Evolutionary conservation across 768 basidiomycete genomes (phyloP), one percentile per base, ranked within the genome.

Genomic region (Pleurotus citrinopileatus): DNA sequence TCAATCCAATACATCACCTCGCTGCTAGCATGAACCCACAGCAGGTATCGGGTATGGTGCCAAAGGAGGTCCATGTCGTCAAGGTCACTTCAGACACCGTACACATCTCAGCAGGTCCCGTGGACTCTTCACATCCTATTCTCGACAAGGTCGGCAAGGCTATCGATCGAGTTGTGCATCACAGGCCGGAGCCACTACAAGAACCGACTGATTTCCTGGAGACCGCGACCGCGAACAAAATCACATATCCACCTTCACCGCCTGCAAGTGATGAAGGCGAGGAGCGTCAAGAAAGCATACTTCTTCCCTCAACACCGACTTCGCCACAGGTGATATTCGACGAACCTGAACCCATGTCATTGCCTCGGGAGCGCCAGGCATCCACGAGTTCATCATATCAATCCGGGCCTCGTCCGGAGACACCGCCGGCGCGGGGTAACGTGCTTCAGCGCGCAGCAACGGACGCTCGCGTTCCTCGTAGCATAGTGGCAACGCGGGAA

Each of bases 11-110:
- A 15, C 50, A 52, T 15, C 50, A 8, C n/a, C 50, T 36, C 29
- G 19, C 32, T 10, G 22, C 50, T 17, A 52, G 29, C 34, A 52
- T 52, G 37, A 22, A 52, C 17, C 9, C 50, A 13, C 19, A 10
- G n/a, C 42, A 23, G 17, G 20, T 15, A 36, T 17, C 19, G 4
- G 9, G 19, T 15, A 6, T 36, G 15, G 23, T 25, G 20, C 32
- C 74, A 13, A 77, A 81, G 59, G 80, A 82, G 56, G 65, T 82
- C 13, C 82, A 81, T 59, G 72, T 84, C 48, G 66, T 83, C 52
- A 79, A 78, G 61, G 76, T 84, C 45, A 76, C 80, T 4, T 69
- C 72, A 26, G 79, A 84, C 61, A 62, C 63, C 10, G 71, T 81
- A 53, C 64, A 73, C 55, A 61, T 80, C 54, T 73, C 75, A 54